phyloP scores from a whole-genome alignment of 441 rosid genomes.

The Lagerstroemia fauriei region DNA sequence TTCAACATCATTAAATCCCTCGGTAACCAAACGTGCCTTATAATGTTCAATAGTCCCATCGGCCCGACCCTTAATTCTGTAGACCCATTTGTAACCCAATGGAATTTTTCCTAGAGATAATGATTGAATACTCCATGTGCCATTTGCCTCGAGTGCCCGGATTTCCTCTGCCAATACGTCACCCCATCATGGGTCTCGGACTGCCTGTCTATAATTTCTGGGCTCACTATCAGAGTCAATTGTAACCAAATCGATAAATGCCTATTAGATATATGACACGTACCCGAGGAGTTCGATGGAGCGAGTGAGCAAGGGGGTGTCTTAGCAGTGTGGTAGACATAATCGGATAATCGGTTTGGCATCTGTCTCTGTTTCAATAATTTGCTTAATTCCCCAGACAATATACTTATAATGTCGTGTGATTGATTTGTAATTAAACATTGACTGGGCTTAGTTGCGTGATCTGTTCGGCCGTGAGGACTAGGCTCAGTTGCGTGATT shows the following conservation, averaged over 20 bases:
- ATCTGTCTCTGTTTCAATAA: too few relatives aligned
- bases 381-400: background rate
- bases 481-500: too few relatives aligned
- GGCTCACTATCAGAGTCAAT: background rate
- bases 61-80: background rate
- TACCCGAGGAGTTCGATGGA: background rate
- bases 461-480: too few relatives aligned
- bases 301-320: background rate
- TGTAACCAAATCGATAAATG: background rate
- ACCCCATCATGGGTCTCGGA: background rate
- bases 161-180: background rate
- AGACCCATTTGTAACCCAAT: background rate
- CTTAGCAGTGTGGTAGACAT: background rate
- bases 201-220: background rate
- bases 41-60: background rate
- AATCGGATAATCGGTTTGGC: background rate
- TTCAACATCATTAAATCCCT: background rate
- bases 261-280: background rate
- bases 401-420: too few relatives aligned
- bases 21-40: background rate
- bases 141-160: background rate
- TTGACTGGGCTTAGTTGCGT: too few relatives aligned
- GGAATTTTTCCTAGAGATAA: background rate
- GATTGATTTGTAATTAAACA: too few relatives aligned
- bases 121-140: background rate